Percentiles rank a stretch among this genome's conserved stretches.
Evolutionary conservation across 768 basidiomycete species (phyloP).

Genomic region (Porpolomopsis calyptriformis): DNA sequence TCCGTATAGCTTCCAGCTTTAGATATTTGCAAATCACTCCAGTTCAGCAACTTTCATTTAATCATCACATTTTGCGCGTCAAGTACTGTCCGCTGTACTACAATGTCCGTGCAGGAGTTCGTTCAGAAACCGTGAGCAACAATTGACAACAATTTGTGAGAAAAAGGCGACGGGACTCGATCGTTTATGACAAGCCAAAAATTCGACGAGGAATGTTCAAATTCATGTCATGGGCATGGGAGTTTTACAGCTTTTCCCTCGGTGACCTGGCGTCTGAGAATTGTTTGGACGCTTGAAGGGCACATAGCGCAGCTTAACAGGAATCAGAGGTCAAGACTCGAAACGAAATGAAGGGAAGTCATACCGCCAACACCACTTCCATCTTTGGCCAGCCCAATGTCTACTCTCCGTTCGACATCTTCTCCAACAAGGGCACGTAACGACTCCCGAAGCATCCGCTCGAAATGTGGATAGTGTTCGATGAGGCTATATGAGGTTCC

Average conservation of each 20-base stretch:
- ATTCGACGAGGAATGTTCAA: too few species aligned
- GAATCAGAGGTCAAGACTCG: constrained; percentile 3
- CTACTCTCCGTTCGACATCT: constrained; percentile 67
- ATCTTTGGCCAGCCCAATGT: constrained; percentile 92
- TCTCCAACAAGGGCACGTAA: constrained; percentile 67
- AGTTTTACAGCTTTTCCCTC: neutral
- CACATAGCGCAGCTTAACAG: constrained; percentile 70
- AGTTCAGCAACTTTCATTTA: neutral
- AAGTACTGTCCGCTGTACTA: too few species aligned
- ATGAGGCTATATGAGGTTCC: constrained; percentile 48
- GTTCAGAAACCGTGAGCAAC: too few species aligned
- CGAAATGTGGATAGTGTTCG: constrained; percentile 86
- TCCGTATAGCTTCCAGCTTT: neutral
- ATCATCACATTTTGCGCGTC: too few species aligned
- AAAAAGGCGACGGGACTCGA: too few species aligned
- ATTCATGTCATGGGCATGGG: neutral
- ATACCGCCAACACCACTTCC: constrained; percentile 95
- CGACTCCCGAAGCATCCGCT: constrained; percentile 62
- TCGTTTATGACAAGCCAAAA: too few species aligned
- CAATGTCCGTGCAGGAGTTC: too few species aligned
- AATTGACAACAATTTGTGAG: too few species aligned
- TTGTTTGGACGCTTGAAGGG: constrained; percentile 64
- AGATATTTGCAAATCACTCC: neutral
- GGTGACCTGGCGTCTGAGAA: neutral
- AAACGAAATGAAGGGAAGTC: constrained; percentile 19